Percentiles rank a stretch among this genome's conserved stretches.
These are phyloP conservation scores for Venturia effusa DNA, from an alignment of 2,329 filamentous ascomycete genomes.

Conservation along the genomic window DNA sequence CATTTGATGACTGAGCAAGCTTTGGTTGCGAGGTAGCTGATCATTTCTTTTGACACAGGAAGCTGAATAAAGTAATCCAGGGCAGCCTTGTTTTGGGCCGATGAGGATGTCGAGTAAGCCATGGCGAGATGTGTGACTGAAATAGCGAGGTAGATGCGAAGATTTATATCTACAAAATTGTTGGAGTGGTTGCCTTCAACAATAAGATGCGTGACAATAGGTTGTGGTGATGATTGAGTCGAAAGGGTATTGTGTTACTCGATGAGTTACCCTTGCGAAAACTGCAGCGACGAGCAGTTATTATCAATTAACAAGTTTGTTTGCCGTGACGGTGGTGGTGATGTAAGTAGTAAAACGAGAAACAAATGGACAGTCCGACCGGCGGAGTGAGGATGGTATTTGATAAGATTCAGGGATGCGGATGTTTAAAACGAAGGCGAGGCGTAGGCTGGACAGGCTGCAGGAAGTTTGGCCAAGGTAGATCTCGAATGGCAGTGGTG, in stretches of 20 bases:
- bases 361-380: constrained; percentile 11
- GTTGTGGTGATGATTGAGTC: background rate
- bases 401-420: background rate
- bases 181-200: background rate
- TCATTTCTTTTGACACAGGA: constrained; percentile 66
- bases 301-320: constrained; percentile 6
- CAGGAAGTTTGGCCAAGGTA: background rate
- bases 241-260: background rate
- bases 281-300: constrained; percentile 2
- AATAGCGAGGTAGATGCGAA: constrained; percentile 2
- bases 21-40: constrained; percentile 62
- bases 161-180: background rate
- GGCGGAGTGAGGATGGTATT: constrained; percentile 3
- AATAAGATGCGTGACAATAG: constrained; percentile 3
- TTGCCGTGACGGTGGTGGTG: constrained; percentile 5
- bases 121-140: constrained; percentile 19
- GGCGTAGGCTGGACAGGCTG: constrained; percentile 5
- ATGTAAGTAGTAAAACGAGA: background rate
- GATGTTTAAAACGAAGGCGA: constrained; percentile 8
- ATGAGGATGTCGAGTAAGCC: constrained; percentile 33
- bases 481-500: background rate
- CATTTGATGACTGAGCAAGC: constrained; percentile 71
- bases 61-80: constrained; percentile 72
- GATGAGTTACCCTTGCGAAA: background rate
- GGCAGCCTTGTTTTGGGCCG: constrained; percentile 55